phyloP scores from a whole-genome alignment of 2,329 filamentous ascomycete species.

The Didymella pomorum region DNA sequence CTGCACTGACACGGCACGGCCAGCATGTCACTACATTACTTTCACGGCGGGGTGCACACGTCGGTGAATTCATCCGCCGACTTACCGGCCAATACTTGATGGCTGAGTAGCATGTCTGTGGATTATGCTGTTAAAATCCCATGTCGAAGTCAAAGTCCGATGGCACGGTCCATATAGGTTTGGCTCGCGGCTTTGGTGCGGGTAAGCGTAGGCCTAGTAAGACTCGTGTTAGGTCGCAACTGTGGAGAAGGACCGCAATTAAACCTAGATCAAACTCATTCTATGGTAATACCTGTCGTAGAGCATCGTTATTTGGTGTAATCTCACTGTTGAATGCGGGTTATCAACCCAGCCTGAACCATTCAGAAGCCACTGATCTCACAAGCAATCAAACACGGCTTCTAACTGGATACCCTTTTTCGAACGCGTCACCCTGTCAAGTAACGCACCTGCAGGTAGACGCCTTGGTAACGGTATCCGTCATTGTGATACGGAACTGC shows the following conservation, averaged over 20 bases:
- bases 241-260: constrained; percentile 2
- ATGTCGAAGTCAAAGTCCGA: constrained; percentile 24
- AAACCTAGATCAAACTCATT: neutral
- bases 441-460: constrained; percentile 33
- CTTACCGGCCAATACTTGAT: constrained; percentile 18
- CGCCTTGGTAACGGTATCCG: constrained; percentile 24
- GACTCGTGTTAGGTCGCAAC: constrained; percentile 13
- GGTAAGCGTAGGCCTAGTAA: constrained; percentile 27
- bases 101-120: neutral
- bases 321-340: neutral
- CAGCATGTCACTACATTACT: constrained; percentile 2
- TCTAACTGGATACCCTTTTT: neutral
- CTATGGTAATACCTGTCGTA: neutral
- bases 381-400: neutral
- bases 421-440: constrained; percentile 42
- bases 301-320: neutral
- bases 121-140: constrained; percentile 12
- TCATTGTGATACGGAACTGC: constrained; percentile 25
- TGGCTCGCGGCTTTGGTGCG: constrained; percentile 27
- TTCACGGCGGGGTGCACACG: constrained; percentile 1
- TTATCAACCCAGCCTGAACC: neutral
- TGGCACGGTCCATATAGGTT: constrained; percentile 27
- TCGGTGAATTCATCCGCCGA: constrained; percentile 30
- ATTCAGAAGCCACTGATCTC: constrained; percentile 7
- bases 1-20: neutral